Evolutionary conservation across 2,329 filamentous ascomycete species (phyloP).

Genomic region (Penicillium sp.): DNA sequence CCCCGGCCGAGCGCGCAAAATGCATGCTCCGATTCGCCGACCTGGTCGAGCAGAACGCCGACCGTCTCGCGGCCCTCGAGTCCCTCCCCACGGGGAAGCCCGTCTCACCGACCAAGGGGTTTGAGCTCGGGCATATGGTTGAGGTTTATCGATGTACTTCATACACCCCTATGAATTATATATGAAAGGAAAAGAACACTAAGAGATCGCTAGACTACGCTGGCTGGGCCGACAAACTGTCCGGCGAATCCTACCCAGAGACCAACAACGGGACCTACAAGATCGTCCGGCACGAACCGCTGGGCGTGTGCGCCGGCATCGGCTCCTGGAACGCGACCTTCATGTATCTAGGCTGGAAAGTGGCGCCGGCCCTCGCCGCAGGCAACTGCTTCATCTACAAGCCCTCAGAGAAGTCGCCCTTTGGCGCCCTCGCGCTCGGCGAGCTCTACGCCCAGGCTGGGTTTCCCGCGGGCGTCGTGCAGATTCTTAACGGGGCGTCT

Average conservation of each 20-base stretch:
- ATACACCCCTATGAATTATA: neutral
- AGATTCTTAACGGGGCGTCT: conserved; percentile 41
- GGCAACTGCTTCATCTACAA: conserved; percentile 54
- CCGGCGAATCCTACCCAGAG: conserved; percentile 18
- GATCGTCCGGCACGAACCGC: conserved; percentile 24
- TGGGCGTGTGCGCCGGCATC: conserved; percentile 39
- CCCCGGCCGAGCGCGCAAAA: conserved; percentile 7
- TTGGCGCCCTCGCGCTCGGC: conserved; percentile 42
- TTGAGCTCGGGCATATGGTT: conserved; percentile 13
- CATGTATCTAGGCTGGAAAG: conserved; percentile 46
- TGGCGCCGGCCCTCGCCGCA: conserved; percentile 49
- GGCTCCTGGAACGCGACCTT: conserved; percentile 50
- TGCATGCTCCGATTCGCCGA: conserved; percentile 22
- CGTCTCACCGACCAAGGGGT: conserved; percentile 1
- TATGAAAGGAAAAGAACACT: neutral
- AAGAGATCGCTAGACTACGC: conserved; percentile 5
- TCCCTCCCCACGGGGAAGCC: conserved; percentile 14
- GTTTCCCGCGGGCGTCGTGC: conserved; percentile 52
- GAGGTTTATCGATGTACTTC: conserved; percentile 15
- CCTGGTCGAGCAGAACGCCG: conserved; percentile 16
- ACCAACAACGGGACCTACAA: conserved; percentile 11
- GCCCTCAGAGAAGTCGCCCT: conserved; percentile 51
- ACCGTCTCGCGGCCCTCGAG: conserved; percentile 10
- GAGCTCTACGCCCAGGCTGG: conserved; percentile 47
- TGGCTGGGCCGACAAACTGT: conserved; percentile 16